A percentile compares a stretch with the other conserved stretches of the same genome.
Conservation (phyloP, 139 green algal species). For the Picochlorum sp. region DNA sequence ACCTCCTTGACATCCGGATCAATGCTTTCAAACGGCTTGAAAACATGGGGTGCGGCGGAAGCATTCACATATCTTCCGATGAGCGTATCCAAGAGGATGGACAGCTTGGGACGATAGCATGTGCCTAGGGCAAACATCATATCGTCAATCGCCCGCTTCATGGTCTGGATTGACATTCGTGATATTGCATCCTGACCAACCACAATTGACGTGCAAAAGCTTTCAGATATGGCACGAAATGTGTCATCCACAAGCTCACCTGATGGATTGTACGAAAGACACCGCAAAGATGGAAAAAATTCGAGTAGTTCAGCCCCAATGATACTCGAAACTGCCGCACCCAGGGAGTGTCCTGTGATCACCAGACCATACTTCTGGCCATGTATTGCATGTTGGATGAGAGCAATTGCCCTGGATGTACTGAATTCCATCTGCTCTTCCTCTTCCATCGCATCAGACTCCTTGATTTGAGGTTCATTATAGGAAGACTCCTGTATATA, state of each 20-base stretch:
- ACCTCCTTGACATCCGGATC: neutral
- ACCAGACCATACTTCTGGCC: constrained; percentile 43
- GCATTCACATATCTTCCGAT: constrained; percentile 3
- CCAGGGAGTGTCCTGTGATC: constrained; percentile 58
- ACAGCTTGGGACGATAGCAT: constrained; percentile 41
- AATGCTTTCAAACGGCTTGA: neutral
- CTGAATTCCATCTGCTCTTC: constrained; percentile 10
- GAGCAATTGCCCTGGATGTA: constrained; percentile 8
- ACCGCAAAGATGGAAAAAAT: constrained; percentile 36
- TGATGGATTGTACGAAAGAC: constrained; percentile 47
- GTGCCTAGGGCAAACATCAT: constrained; percentile 38
- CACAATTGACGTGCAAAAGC: constrained; percentile 43
- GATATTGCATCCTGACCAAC: constrained; percentile 2
- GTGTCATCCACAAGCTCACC: constrained; percentile 32
- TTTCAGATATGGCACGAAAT: constrained; percentile 6
- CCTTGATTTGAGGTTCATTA: neutral
- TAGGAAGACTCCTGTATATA: too few species aligned
- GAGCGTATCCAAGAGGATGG: constrained; percentile 5
- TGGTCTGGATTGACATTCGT: constrained; percentile 1
- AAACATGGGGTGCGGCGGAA: neutral
- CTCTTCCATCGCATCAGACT: neutral
- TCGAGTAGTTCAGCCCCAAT: constrained; percentile 43
- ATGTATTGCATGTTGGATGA: neutral
- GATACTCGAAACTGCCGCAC: constrained; percentile 52
- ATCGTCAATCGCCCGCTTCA: constrained; percentile 26